These are phyloP conservation scores for Trichoderma aggressivum DNA, from an alignment of 2,329 filamentous ascomycete genomes.

Conservation along the genomic window DNA sequence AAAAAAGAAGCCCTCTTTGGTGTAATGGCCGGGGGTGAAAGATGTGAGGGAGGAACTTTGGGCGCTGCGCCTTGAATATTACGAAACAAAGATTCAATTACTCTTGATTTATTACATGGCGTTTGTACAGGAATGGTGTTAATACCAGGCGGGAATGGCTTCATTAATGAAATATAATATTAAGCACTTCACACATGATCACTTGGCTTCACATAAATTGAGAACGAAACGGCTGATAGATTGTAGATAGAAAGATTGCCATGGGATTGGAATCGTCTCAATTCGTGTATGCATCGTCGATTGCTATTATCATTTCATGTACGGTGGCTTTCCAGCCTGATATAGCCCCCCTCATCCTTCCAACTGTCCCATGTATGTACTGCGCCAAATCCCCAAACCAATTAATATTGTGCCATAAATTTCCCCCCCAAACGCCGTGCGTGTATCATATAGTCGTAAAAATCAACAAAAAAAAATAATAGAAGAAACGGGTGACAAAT, in stretches of 20 bases:
- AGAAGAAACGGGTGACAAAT: neutral
- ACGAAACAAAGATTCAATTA: neutral
- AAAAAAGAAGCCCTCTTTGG: constrained; percentile 72
- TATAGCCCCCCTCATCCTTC: neutral
- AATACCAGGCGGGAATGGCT: neutral
- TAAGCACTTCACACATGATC: neutral
- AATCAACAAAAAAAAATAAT: neutral
- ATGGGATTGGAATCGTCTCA: neutral
- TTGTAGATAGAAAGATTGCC: neutral
- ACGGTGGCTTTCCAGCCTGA: neutral
- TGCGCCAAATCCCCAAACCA: neutral
- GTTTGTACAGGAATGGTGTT: neutral
- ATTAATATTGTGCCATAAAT: neutral
- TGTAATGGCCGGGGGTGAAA: constrained; percentile 33
- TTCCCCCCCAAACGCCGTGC: constrained; percentile 14
- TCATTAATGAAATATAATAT: neutral
- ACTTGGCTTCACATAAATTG: neutral
- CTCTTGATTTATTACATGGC: neutral
- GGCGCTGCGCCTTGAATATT: neutral
- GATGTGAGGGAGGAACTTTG: neutral
- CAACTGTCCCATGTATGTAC: neutral
- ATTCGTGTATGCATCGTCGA: neutral
- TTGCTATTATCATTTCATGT: constrained; percentile 1
- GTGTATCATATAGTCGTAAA: constrained; percentile 17
- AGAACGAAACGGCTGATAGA: neutral